Conservation (phyloP, 2,329 filamentous ascomycete species). For the Nigrospora oryzae region DNA sequence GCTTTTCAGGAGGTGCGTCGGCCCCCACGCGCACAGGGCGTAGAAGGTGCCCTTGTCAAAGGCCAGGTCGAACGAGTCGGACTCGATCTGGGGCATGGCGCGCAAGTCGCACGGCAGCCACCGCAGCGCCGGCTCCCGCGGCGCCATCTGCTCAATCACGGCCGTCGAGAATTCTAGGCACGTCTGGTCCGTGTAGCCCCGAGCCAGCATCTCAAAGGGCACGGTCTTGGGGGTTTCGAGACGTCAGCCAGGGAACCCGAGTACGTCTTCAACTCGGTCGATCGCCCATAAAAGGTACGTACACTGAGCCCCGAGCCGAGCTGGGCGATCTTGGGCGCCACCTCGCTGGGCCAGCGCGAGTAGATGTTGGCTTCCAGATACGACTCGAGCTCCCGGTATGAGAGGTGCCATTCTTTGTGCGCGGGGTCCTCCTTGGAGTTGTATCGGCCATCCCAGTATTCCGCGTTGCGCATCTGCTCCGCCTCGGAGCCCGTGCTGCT, state of each 20-base stretch:
- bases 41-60: constrained; percentile 1
- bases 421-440: not conserved
- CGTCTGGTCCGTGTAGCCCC: constrained; percentile 1
- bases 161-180: constrained; percentile 1
- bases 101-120: constrained; percentile 1
- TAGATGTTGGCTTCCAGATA: constrained; percentile 1
- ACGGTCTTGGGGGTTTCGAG: not conserved
- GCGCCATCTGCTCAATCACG: not conserved
- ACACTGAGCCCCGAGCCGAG: constrained; percentile 1
- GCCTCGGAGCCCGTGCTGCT: not conserved
- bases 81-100: not conserved
- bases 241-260: not conserved
- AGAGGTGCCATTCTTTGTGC: not conserved
- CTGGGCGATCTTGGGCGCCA: not conserved
- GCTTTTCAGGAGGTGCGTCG: not conserved
- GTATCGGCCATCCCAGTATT: not conserved
- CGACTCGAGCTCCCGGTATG: not conserved
- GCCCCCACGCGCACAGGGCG: not conserved
- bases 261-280: too few relatives aligned
- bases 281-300: not conserved
- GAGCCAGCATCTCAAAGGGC: not conserved
- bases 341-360: not conserved
- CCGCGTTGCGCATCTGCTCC: not conserved
- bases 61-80: not conserved
- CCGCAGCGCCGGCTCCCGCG: not conserved